Conservation (phyloP, 805 yeast genomes). For the Candida boidinii region DNA sequence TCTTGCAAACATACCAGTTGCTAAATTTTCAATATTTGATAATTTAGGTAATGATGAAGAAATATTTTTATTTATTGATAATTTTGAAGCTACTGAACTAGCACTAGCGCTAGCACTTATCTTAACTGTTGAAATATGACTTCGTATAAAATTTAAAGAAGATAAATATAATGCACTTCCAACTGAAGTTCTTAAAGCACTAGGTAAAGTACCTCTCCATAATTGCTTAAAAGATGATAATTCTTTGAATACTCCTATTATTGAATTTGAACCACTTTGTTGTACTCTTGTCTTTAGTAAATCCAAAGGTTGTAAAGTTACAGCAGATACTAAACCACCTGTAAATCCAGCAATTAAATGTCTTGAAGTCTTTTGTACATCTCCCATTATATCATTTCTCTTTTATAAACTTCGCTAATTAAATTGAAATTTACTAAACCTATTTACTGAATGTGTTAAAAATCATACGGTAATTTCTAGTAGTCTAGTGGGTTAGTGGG, state of each 20-base stretch:
- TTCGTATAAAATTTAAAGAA: slow-evolving; percentile 54
- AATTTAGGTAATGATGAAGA: slow-evolving; percentile 61
- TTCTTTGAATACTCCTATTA: slow-evolving; percentile 27
- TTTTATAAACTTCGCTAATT: no score
- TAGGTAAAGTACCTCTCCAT: slow-evolving; percentile 94
- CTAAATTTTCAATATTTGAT: slow-evolving; percentile 56
- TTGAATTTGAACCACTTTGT: slow-evolving; percentile 33
- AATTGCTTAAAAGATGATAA: slow-evolving; percentile 39
- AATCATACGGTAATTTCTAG: no score
- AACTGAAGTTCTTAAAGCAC: slow-evolving; percentile 79
- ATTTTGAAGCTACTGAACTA: slow-evolving; percentile 3
- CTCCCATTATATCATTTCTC: slow-evolving; percentile 3
- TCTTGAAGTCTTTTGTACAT: slow-evolving; percentile 18
- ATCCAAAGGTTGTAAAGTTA: slow-evolving; percentile 82
- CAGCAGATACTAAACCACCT: slow-evolving; percentile 79
- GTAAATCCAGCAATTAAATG: slow-evolving; percentile 76
- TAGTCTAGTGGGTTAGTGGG: no score
- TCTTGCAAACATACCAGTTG: slow-evolving; percentile 72
- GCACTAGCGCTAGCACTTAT: neutral
- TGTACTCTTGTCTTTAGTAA: slow-evolving; percentile 82
- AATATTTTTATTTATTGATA: slow-evolving; percentile 4
- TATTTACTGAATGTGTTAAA: no score
- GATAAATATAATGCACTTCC: slow-evolving; percentile 87
- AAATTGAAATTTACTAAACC: no score
- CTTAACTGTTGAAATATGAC: slow-evolving; percentile 31